These are phyloP conservation scores for Phaeosphaeriaceae sp. DNA, from an alignment of 2,329 filamentous ascomycete genomes.

Conservation along the genomic window DNA sequence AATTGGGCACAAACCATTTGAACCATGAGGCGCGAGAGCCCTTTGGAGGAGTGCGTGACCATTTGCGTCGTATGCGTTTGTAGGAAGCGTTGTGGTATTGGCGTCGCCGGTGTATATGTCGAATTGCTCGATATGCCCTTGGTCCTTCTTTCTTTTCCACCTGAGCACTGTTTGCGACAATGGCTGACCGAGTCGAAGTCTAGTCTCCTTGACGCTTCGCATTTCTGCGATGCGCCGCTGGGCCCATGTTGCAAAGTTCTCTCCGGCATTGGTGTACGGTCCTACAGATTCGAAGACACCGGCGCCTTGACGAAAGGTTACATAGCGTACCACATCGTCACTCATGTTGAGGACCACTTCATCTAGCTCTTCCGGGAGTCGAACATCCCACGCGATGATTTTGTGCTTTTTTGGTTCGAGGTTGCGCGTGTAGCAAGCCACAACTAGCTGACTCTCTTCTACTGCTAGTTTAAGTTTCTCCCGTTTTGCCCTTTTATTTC, in stretches of 20 bases:
- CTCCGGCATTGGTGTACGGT: background rate
- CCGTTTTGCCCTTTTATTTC: background rate
- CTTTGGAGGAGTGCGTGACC: background rate
- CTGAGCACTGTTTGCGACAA: background rate
- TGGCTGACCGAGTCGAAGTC: background rate
- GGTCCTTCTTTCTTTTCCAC: background rate
- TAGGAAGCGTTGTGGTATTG: background rate
- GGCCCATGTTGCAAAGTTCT: background rate
- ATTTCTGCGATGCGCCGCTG: conserved; percentile 1
- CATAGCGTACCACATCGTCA: background rate
- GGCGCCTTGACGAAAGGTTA: background rate
- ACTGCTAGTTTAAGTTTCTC: background rate
- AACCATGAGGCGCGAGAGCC: background rate
- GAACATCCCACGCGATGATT: background rate
- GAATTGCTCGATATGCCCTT: background rate
- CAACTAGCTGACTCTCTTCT: background rate
- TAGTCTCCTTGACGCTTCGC: background rate
- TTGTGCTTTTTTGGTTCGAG: background rate
- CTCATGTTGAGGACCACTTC: background rate
- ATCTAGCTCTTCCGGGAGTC: background rate
- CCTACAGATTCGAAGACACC: background rate
- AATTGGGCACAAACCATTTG: background rate
- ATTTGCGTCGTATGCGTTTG: background rate
- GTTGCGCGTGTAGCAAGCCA: background rate
- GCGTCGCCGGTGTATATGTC: background rate